Evolutionary conservation across 116 monocot species (phyloP).

Genomic region (Papilionanthe hybrid): DNA sequence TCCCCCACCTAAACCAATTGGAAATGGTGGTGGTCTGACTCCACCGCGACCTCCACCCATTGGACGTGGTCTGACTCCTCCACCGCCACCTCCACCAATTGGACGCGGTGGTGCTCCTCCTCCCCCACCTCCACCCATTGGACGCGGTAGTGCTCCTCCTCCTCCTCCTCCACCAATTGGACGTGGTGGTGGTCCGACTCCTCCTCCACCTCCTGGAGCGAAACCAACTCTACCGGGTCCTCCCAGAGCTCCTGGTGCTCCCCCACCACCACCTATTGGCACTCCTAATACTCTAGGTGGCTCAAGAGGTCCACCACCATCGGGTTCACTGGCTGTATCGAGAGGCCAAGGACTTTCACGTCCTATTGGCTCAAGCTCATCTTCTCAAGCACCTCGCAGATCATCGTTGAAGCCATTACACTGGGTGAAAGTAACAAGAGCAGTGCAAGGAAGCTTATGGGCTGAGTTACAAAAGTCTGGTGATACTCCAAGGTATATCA

Average conservation of each 20-base stretch:
- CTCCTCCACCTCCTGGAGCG: constrained; percentile 11
- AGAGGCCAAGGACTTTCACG: constrained; percentile 44
- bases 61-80: not conserved
- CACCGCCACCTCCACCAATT: not conserved
- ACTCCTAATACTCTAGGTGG: constrained; percentile 7
- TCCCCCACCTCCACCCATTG: constrained; percentile 5
- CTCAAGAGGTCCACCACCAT: constrained; percentile 16
- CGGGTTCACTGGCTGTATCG: constrained; percentile 7
- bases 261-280: constrained; percentile 37
- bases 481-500: constrained; percentile 35
- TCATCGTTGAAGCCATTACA: constrained; percentile 57
- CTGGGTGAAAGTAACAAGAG: constrained; percentile 71
- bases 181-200: constrained; percentile 2
- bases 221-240: constrained; percentile 6
- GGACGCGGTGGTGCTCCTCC: constrained; percentile 10
- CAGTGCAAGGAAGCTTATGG: constrained; percentile 68
- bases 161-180: constrained; percentile 13
- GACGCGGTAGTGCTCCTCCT: constrained; percentile 3
- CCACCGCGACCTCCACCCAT: constrained; percentile 6
- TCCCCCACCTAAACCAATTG: constrained; percentile 6
- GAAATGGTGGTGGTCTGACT: not conserved
- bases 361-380: constrained; percentile 8
- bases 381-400: constrained; percentile 28
- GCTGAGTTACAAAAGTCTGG: constrained; percentile 53
- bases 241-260: constrained; percentile 12